A percentile compares a stretch with the other conserved stretches of the same genome.
phyloP scores from a whole-genome alignment of 2,329 filamentous ascomycete species.

The Metarhizium sp. region DNA sequence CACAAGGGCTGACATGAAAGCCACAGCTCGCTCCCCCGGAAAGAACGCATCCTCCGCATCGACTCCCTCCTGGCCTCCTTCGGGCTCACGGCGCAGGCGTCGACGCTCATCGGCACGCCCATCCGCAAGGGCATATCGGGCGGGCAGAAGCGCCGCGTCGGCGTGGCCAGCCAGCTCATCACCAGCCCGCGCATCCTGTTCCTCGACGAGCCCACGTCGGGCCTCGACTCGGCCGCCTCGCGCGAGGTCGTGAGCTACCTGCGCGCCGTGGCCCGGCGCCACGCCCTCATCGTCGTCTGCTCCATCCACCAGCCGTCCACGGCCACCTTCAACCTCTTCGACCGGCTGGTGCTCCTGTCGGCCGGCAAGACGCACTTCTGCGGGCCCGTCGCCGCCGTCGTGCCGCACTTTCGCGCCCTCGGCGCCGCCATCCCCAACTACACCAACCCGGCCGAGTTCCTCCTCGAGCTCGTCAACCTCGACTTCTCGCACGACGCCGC shows the following conservation, averaged over 20 bases:
- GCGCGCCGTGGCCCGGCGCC: slow-evolving; percentile 52
- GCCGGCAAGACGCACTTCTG: slow-evolving; percentile 64
- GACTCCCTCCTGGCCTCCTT: slow-evolving; percentile 61
- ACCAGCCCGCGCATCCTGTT: slow-evolving; percentile 75
- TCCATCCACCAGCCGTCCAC: slow-evolving; percentile 83
- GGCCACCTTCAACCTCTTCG: slow-evolving; percentile 69
- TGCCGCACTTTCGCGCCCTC: slow-evolving; percentile 53
- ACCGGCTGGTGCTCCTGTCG: slow-evolving; percentile 68
- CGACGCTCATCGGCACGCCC: slow-evolving; percentile 70
- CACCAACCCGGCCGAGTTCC: slow-evolving; percentile 71
- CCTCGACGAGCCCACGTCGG: slow-evolving; percentile 76
- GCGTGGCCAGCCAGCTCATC: slow-evolving; percentile 72
- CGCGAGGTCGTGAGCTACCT: slow-evolving; percentile 70
- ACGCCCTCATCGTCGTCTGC: slow-evolving; percentile 68
- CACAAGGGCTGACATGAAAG: too few relatives aligned
- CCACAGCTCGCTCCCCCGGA: slow-evolving; percentile 28
- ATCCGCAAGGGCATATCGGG: slow-evolving; percentile 77
- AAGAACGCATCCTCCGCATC: slow-evolving; percentile 53
- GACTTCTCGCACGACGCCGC: slow-evolving; percentile 53
- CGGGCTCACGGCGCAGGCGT: slow-evolving; percentile 58
- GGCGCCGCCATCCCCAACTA: slow-evolving; percentile 57
- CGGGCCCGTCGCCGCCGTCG: slow-evolving; percentile 49
- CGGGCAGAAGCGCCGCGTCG: slow-evolving; percentile 73
- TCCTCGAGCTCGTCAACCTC: slow-evolving; percentile 69
- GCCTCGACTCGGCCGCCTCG: slow-evolving; percentile 69